Base-by-base conservation (phyloP, 192 early-diverging fungal genomes). In the Backusella sp. region DNA sequence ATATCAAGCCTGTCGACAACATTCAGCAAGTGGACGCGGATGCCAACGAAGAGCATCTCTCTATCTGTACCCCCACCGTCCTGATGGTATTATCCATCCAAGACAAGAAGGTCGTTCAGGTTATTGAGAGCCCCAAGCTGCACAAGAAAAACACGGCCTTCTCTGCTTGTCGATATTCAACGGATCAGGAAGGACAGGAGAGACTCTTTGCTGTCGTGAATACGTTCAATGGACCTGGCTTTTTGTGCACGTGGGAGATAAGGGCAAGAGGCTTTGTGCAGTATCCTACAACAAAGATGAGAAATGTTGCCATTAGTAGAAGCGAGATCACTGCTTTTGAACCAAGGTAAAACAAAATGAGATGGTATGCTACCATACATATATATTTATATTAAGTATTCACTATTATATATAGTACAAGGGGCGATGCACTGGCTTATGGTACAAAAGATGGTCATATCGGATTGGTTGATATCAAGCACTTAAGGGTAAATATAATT, bases 381-480 rank as follows among this genome's bases (percentile, higher is more conserved):
- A 23, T 39, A 39, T 9, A 12, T 1, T 11, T 8, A 11, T 39
- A 39, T 39, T 39, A 11, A 39, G 11, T 39, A 39, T 39, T 39
- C 42, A 17, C 42, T 17, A 11, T 56, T 59, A 56, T 59, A 28
- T 2, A 56, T 32, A 30, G 39, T 53, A 9, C 44, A n/a, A 34
- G 26, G 28, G 75, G 75, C 23, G 67, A 76, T 34, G 9, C 59
- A 35, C 37, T 76, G 8, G 75, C 75, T 23, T 76, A 76, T 59
- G 75, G 46, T 1, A 36, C 67, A 23, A 76, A 32, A 0, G 75
- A 76, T 28, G 30, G 68, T 2, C 12, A 39, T 34, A 36, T 76
- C 15, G 75, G 75, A 30, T 42, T 76, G 0, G 44, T 76, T 35
- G 75, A 76, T 67, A 49, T 49, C 6, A 14, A 30, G 8, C 68